Conservation (phyloP, 73 alveolate genomes). For the Blepharisma japonicum region DNA sequence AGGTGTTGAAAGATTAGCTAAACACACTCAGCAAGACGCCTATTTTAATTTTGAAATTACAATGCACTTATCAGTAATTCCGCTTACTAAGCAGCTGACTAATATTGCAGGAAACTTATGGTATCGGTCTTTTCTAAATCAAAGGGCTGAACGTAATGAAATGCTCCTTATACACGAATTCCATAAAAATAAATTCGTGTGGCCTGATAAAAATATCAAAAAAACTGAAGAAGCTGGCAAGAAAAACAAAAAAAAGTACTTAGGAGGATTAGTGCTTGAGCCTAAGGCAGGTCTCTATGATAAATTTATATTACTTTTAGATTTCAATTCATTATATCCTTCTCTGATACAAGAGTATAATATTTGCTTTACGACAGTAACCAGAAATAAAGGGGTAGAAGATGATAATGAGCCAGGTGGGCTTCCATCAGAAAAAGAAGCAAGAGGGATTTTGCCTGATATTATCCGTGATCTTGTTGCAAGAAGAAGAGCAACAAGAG, state of each 20-base stretch:
- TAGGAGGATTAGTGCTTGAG: constrained; percentile 97
- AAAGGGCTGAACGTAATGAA: constrained; percentile 99
- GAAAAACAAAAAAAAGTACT: constrained; percentile 80
- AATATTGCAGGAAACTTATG: constrained; percentile 98
- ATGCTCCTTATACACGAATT: constrained; percentile 96
- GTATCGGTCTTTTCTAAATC: constrained; percentile 95
- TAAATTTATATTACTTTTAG: constrained; percentile 90
- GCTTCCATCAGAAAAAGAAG: constrained; percentile 38
- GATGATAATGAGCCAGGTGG: constrained; percentile 60
- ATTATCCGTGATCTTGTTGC: constrained; percentile 78
- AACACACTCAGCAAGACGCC: constrained; percentile 82
- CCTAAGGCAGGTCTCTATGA: constrained; percentile 98
- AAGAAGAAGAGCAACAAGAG: constrained; percentile 80
- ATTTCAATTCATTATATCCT: constrained; percentile 99
- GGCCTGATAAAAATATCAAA: background rate
- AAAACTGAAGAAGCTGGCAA: constrained; percentile 45
- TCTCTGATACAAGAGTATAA: constrained; percentile 98
- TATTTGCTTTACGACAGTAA: constrained; percentile 98
- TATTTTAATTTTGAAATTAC: constrained; percentile 58
- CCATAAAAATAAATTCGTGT: constrained; percentile 30
- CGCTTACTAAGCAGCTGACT: constrained; percentile 96
- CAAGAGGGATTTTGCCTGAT: constrained; percentile 82
- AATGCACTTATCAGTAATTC: constrained; percentile 79
- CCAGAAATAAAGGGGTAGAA: constrained; percentile 54
- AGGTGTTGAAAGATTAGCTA: constrained; percentile 53